These are phyloP conservation scores for Zasmidium cellare DNA, from an alignment of 2,329 filamentous ascomycete genomes.

Conservation along the genomic window DNA sequence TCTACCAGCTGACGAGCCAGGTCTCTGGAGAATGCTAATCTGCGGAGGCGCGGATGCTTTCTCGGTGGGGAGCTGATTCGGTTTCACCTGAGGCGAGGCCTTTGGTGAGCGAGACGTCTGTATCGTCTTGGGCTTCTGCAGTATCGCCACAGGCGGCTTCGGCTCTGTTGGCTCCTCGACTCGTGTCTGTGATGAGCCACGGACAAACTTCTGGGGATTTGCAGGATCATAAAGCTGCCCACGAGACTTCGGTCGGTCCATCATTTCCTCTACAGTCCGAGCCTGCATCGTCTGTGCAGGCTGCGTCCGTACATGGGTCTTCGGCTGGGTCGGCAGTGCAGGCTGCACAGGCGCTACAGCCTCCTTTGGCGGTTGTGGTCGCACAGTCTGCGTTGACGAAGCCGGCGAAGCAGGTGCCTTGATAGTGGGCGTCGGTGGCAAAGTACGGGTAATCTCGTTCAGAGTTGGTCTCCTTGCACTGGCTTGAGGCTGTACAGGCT, in stretches of 20 bases:
- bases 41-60: constrained; percentile 21
- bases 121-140: constrained; percentile 17
- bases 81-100: constrained; percentile 12
- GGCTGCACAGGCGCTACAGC: not conserved
- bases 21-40: constrained; percentile 33
- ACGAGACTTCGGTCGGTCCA: constrained; percentile 21
- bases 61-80: constrained; percentile 13
- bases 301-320: not conserved
- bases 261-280: constrained; percentile 5
- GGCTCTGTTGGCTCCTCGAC: constrained; percentile 9
- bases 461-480: constrained; percentile 23
- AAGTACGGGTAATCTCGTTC: constrained; percentile 35
- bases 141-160: constrained; percentile 14
- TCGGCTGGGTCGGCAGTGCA: not conserved
- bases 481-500: constrained; percentile 10
- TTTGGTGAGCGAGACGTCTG: constrained; percentile 15
- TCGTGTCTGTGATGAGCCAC: constrained; percentile 9
- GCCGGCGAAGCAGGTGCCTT: not conserved
- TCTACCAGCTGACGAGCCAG: constrained; percentile 21
- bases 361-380: not conserved
- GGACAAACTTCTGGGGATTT: constrained; percentile 16
- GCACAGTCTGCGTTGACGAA: not conserved
- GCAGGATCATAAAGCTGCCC: constrained; percentile 26
- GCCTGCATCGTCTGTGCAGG: constrained; percentile 2
- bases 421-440: constrained; percentile 20